Evolutionary conservation across 208 protist genomes (phyloP), one percentile per base, ranked within the genome.

Genomic region (Novymonas esmeraldas): DNA sequence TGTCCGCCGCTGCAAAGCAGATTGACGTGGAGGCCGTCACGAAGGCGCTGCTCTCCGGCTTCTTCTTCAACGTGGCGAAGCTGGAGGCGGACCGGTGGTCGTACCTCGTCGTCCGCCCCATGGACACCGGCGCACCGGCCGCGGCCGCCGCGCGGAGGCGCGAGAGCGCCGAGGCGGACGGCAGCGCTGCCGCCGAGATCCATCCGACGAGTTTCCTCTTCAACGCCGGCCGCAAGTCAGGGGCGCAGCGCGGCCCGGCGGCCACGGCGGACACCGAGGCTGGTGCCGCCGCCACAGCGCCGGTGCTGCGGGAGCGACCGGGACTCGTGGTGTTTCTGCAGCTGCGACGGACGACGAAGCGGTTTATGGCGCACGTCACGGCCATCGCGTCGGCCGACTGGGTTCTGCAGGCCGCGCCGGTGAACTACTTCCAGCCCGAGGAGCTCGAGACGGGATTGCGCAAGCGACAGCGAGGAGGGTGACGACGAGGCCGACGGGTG

Each of bases 21-120:
- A 83, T 93, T 33, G 62, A 90, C 45, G 75, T 85, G 29, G 85
- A 87, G 69, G 33, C 45, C 9, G 73, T 97, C 41, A 95, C 89
- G 10, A 77, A 81, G 26, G 84, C 90, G 6, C 46, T 97, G 45
- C 65, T 95, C 14, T 79, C 86, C 3, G 93, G 93, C 10, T 97
- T 92, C 69, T 97, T 95, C 61, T 93, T 93, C 76, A 97, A 97
- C 62, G 89, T 95, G 6, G 77, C 93, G 16, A 82, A 80, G 51
- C 64, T 97, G n/a, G 80, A 87, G 66, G 60, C 80, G 45, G 89
- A 97, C 71, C 79, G 84, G 61, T 74, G 79, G 24, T 86, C 79
- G 24, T 97, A 95, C 67, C 22, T 50, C 1, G 64, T 94, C n/a
- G 81, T 95, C 18, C 89, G 87, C 24, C 87, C 92, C 0, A 81